Evolutionary conservation across 2,329 filamentous ascomycete species (phyloP).

Genomic region (Leptographium radiaticola): DNA sequence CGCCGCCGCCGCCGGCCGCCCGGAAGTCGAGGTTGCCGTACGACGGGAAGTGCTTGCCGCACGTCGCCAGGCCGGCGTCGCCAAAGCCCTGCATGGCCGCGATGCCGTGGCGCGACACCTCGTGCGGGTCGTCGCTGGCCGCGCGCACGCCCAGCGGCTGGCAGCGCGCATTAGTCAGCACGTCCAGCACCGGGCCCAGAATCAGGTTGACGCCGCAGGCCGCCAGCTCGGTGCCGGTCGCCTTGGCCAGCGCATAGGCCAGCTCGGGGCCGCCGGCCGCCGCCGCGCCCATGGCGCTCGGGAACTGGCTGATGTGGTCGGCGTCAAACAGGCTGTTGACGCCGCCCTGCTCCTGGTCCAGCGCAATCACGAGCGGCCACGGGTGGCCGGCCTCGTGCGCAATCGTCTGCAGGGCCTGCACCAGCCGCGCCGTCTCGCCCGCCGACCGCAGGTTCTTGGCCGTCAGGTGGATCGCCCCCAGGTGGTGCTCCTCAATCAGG

Average conservation of each 20-base stretch:
- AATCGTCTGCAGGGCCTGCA: conserved; percentile 85
- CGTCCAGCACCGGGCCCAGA: conserved; percentile 84
- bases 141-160: conserved; percentile 84
- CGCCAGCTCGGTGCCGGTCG: conserved; percentile 81
- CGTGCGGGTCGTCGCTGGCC: conserved; percentile 83
- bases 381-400: conserved; percentile 83
- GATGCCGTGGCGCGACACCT: conserved; percentile 85
- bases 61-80: conserved; percentile 76
- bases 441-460: conserved; percentile 82
- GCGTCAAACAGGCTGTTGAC: conserved; percentile 96
- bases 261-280: conserved; percentile 76
- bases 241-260: conserved; percentile 81
- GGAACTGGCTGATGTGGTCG: conserved; percentile 90
- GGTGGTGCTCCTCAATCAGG: conserved; percentile 70
- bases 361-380: conserved; percentile 74
- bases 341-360: conserved; percentile 96
- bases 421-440: conserved; percentile 74
- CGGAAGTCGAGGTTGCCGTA: conserved; percentile 93
- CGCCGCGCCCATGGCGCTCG: conserved; percentile 93
- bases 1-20: too few species aligned
- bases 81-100: conserved; percentile 88
- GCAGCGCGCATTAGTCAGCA: conserved; percentile 82
- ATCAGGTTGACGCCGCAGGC: conserved; percentile 95
- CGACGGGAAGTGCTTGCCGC: conserved; percentile 92
- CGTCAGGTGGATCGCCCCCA: conserved; percentile 76